phyloP scores from a whole-genome alignment of 2,329 filamentous ascomycete genomes.

The Colletotrichum tofieldiae region DNA sequence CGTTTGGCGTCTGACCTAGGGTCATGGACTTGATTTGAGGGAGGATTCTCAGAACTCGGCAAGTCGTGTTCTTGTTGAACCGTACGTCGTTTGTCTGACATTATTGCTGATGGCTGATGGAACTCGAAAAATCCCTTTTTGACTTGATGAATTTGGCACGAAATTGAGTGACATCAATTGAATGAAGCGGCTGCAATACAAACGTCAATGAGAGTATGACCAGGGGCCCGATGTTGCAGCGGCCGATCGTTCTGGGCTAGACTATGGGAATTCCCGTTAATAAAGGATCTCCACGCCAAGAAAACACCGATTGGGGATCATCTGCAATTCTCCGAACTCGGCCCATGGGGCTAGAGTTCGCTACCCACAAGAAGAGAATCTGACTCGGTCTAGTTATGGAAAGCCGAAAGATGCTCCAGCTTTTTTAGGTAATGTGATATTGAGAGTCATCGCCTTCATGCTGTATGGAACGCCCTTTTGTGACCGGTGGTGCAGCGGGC shows the following conservation, averaged over 20 bases:
- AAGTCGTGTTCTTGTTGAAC: background rate
- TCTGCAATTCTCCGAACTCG: slow-evolving; percentile 18
- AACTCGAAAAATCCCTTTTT: background rate
- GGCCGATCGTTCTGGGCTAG: too few species aligned
- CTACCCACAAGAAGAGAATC: background rate
- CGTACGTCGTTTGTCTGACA: background rate
- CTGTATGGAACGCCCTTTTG: background rate
- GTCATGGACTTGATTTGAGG: background rate
- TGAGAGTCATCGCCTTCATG: background rate
- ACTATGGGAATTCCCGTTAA: background rate
- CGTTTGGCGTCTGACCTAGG: background rate
- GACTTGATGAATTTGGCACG: too few species aligned
- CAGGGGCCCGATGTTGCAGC: background rate
- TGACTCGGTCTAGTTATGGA: background rate
- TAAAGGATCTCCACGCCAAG: slow-evolving; percentile 3
- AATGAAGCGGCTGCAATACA: background rate
- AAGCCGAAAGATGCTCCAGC: background rate
- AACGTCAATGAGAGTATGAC: too few species aligned
- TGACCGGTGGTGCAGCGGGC: slow-evolving; percentile 17
- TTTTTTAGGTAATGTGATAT: background rate
- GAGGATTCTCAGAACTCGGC: background rate
- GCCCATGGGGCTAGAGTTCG: background rate
- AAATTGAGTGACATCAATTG: background rate
- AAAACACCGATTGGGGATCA: background rate
- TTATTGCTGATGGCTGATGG: background rate